A percentile compares a stretch with the other conserved stretches of the same genome.
Conservation (phyloP, 345 rosid species). For the Camelina laxa region DNA sequence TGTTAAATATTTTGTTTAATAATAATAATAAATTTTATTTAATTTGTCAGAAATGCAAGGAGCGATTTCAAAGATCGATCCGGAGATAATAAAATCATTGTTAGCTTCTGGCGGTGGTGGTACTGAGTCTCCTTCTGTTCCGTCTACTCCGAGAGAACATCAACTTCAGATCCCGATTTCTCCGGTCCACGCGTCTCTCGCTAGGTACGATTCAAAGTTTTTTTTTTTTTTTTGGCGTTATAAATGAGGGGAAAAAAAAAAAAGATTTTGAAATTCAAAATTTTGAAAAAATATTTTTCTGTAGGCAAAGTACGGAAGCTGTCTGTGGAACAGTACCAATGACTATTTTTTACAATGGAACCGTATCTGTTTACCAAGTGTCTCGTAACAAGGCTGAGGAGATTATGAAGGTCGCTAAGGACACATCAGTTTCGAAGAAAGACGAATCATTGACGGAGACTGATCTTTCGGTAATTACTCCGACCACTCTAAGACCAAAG, state of each 20-base stretch:
- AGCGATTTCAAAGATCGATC: conserved; percentile 85
- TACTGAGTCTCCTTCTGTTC: conserved; percentile 47
- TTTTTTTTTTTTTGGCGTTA: background rate
- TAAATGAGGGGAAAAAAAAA: background rate
- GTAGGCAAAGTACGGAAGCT: conserved; percentile 44
- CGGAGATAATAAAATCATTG: conserved; percentile 72
- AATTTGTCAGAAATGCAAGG: conserved; percentile 63
- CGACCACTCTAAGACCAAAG: conserved; percentile 45
- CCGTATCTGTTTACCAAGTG: conserved; percentile 67
- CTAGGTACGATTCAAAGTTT: conserved; percentile 41
- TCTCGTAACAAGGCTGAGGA: conserved; percentile 65
- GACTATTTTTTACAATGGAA: conserved; percentile 94
- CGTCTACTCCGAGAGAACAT: conserved; percentile 57
- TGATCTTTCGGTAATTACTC: conserved; percentile 31
- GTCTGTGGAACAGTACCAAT: conserved; percentile 59
- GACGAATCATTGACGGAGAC: conserved; percentile 42
- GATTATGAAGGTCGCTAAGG: conserved; percentile 64
- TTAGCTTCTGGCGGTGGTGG: conserved; percentile 55
- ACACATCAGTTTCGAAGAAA: conserved; percentile 43
- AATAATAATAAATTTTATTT: background rate
- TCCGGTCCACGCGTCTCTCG: conserved; percentile 47
- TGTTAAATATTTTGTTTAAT: background rate
- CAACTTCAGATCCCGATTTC: conserved; percentile 41
- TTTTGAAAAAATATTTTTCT: background rate
- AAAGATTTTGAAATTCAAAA: background rate